Percentiles rank a stretch among this genome's conserved stretches.
Evolutionary conservation across 768 basidiomycete species (phyloP).

Genomic region (Leccinum broughii): DNA sequence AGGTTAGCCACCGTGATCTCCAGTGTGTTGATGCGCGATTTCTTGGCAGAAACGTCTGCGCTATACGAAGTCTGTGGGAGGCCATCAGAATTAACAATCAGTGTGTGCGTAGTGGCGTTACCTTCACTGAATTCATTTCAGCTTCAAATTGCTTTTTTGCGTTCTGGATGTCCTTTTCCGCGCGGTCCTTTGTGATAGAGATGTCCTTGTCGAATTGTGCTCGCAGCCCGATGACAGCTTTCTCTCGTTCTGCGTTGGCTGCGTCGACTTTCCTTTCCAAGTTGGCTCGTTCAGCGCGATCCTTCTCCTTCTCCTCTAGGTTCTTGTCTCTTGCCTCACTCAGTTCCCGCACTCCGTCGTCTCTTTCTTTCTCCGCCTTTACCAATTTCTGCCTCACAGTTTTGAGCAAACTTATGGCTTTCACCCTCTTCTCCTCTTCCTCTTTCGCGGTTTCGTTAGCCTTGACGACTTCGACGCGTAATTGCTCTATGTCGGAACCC

Average conservation of each 20-base stretch:
- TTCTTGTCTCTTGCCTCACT: conserved; percentile 52
- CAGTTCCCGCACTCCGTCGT: conserved; percentile 68
- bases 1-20: conserved; percentile 71
- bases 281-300: conserved; percentile 47
- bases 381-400: conserved; percentile 97
- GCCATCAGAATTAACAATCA: conserved; percentile 6
- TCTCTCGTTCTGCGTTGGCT: conserved; percentile 62
- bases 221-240: conserved; percentile 56
- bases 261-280: conserved; percentile 66
- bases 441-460: conserved; percentile 72
- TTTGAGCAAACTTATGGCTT: conserved; percentile 90
- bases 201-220: conserved; percentile 76
- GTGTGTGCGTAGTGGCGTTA: conserved; percentile 28
- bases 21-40: conserved; percentile 63
- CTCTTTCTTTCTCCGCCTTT: conserved; percentile 91
- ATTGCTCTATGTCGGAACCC: conserved; percentile 53
- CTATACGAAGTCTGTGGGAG: conserved; percentile 58
- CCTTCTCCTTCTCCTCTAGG: conserved; percentile 46
- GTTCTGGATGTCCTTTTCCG: conserved; percentile 71
- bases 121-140: conserved; percentile 75
- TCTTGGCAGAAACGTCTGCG: conserved; percentile 63
- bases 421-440: conserved; percentile 96
- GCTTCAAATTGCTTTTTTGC: conserved; percentile 74
- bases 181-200: conserved; percentile 54
- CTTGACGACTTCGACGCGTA: conserved; percentile 65